These are phyloP conservation scores for Pseudozyma thailandica DNA, from an alignment of 1,284 basidiomycete genomes.

Conservation along the genomic window DNA sequence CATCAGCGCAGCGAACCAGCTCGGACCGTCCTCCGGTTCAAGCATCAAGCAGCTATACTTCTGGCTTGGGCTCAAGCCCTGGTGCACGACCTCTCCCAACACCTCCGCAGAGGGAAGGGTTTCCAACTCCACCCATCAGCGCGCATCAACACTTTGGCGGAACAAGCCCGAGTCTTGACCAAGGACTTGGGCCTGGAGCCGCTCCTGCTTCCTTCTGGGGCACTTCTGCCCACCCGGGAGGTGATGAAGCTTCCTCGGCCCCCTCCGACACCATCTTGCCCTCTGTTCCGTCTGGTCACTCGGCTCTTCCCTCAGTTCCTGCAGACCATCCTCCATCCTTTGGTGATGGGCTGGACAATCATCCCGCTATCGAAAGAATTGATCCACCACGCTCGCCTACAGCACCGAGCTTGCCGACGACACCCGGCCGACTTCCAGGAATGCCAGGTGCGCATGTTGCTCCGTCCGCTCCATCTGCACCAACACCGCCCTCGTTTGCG, in stretches of 20 bases:
- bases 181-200: conserved; percentile 23
- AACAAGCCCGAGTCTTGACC: conserved; percentile 46
- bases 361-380: conserved; percentile 39
- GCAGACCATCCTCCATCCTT: conserved; percentile 8
- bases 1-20: conserved; percentile 20
- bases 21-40: conserved; percentile 14
- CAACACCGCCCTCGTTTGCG: background rate
- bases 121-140: conserved; percentile 35
- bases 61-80: conserved; percentile 21
- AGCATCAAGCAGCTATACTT: conserved; percentile 20
- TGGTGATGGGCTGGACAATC: conserved; percentile 2
- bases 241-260: background rate
- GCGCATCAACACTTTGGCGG: conserved; percentile 26
- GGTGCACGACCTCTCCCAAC: conserved; percentile 41
- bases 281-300: conserved; percentile 26
- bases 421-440: no score
- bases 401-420: conserved; percentile 16
- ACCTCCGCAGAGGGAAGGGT: conserved; percentile 44
- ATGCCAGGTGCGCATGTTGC: conserved; percentile 54
- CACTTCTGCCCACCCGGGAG: background rate
- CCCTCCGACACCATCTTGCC: conserved; percentile 14
- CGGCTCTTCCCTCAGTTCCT: conserved; percentile 4
- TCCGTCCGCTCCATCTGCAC: background rate
- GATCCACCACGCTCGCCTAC: conserved; percentile 51
- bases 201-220: conserved; percentile 46